Conservation (phyloP, 768 basidiomycete genomes). For the Pleurotus citrinopileatus region DNA sequence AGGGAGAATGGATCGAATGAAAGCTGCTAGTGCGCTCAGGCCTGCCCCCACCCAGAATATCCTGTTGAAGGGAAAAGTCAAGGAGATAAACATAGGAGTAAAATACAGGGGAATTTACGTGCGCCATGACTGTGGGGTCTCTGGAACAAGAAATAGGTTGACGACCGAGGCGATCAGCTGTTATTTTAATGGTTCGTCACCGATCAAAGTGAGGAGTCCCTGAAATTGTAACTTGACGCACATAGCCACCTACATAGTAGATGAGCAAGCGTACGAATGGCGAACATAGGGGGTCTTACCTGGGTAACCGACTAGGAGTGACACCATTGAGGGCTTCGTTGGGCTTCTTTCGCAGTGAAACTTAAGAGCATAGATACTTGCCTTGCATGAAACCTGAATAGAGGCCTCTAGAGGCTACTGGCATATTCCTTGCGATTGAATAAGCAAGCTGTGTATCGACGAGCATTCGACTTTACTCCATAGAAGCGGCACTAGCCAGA, state of each 20-base stretch:
- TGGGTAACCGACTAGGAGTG: neutral
- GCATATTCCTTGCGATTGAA: conserved; percentile 12
- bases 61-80: neutral
- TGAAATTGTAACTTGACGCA: neutral
- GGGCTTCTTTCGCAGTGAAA: neutral
- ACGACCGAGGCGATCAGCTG: conserved; percentile 16
- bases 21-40: conserved; percentile 49
- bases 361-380: neutral
- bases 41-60: conserved; percentile 62
- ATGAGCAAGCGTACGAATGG: neutral
- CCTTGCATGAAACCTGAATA: conserved; percentile 17
- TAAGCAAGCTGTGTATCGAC: neutral
- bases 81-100: neutral
- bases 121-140: conserved; percentile 17
- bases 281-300: neutral
- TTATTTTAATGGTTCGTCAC: no score
- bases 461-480: conserved; percentile 9
- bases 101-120: conserved; percentile 1
- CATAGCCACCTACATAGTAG: conserved; percentile 5
- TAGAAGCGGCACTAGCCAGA: conserved; percentile 16
- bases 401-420: conserved; percentile 13
- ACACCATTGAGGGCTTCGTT: conserved; percentile 4
- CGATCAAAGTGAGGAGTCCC: neutral
- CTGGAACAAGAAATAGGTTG: conserved; percentile 18
- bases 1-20: conserved; percentile 50